phyloP scores from a whole-genome alignment of 2,329 filamentous ascomycete genomes.

The Fusarium nanum region DNA sequence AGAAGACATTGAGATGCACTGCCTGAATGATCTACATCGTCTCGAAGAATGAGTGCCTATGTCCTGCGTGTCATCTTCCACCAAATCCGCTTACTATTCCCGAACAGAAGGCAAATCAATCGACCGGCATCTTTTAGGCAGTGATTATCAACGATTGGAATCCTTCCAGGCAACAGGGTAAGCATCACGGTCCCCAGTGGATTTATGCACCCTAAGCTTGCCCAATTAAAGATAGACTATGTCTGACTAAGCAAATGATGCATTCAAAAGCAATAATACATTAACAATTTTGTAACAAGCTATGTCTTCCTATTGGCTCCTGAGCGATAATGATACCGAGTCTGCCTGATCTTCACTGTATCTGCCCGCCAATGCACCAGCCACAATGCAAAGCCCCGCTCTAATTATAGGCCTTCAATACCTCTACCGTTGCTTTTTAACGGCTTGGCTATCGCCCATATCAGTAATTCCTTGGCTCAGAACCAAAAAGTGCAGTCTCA shows the following conservation, averaged over 20 bases:
- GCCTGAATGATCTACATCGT: neutral
- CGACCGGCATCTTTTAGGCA: neutral
- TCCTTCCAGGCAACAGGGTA: neutral
- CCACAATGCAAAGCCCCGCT: neutral
- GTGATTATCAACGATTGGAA: neutral
- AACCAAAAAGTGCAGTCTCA: constrained; percentile 5
- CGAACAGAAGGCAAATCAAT: neutral
- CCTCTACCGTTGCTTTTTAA: neutral
- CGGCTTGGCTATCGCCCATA: neutral
- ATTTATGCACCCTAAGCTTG: accelerated
- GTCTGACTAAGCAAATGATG: no score
- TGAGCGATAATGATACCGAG: neutral
- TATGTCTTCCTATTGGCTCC: neutral
- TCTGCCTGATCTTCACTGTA: neutral
- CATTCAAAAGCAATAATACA: no score
- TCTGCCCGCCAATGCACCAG: neutral
- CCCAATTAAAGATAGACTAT: neutral
- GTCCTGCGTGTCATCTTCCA: accelerated
- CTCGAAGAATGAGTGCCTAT: neutral
- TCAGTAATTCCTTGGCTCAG: neutral
- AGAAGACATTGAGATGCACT: neutral
- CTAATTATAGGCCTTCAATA: accelerated
- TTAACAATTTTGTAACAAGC: no score
- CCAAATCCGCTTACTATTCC: neutral
- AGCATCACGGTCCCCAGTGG: neutral